phyloP scores from a whole-genome alignment of 2,329 filamentous ascomycete genomes.

The Gremmenia infestans region DNA sequence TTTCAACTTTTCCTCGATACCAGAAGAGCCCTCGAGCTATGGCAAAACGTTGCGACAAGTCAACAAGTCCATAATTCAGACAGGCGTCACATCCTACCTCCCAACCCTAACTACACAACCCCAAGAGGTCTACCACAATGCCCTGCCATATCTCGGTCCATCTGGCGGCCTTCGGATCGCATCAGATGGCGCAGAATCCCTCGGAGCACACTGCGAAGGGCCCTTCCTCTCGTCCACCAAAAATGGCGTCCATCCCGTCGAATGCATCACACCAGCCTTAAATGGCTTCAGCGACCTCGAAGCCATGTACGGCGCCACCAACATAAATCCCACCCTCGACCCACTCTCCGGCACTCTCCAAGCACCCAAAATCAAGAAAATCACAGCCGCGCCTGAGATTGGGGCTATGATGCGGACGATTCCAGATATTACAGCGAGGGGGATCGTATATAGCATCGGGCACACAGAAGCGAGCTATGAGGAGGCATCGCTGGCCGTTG shows the following conservation, averaged over 20 bases:
- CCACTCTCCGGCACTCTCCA: slow-evolving; percentile 32
- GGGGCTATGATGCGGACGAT: slow-evolving; percentile 67
- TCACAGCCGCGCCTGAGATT: slow-evolving; percentile 81
- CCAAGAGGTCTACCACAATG: slow-evolving; percentile 75
- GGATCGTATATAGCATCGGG: slow-evolving; percentile 75
- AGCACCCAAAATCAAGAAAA: slow-evolving; percentile 58
- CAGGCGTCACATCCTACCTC: slow-evolving; percentile 82
- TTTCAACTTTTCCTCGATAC: slow-evolving; percentile 82
- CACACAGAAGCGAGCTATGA: slow-evolving; percentile 87
- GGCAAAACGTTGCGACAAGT: slow-evolving; percentile 66
- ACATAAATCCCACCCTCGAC: slow-evolving; percentile 46
- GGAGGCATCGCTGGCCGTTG: slow-evolving; percentile 65
- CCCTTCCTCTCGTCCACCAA: slow-evolving; percentile 80
- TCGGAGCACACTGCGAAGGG: slow-evolving; percentile 87
- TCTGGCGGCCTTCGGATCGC: slow-evolving; percentile 57
- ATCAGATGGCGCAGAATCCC: slow-evolving; percentile 72
- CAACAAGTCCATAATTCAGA: slow-evolving; percentile 67
- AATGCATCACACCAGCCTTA: slow-evolving; percentile 61
- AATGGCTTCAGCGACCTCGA: slow-evolving; percentile 61
- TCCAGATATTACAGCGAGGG: slow-evolving; percentile 55
- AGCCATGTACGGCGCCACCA: slow-evolving; percentile 66
- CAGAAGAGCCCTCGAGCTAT: slow-evolving; percentile 64
- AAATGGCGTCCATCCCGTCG: slow-evolving; percentile 78
- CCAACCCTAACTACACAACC: slow-evolving; percentile 80
- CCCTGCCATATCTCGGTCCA: slow-evolving; percentile 72